phyloP scores from a whole-genome alignment of 2,329 filamentous ascomycete species.

The Ceratocystis diversiconidia region DNA sequence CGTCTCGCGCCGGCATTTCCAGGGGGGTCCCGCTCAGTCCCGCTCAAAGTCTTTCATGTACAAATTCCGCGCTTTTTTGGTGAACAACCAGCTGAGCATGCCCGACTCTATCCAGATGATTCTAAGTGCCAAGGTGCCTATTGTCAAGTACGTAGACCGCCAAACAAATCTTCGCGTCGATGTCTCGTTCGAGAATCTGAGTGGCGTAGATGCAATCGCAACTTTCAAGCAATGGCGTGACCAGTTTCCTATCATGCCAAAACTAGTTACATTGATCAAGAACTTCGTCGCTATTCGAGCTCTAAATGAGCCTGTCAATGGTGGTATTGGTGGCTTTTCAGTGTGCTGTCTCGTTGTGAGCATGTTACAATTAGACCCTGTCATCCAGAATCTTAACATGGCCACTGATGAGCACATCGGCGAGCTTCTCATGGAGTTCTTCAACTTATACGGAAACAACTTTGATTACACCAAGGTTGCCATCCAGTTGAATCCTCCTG shows the following conservation, averaged over 20 bases:
- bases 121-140: constrained; percentile 63
- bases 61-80: constrained; percentile 48
- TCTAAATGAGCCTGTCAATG: constrained; percentile 80
- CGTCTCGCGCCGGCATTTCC: constrained; percentile 45
- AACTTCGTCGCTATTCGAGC: constrained; percentile 82
- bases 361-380: constrained; percentile 68
- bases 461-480: constrained; percentile 59
- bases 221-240: constrained; percentile 72
- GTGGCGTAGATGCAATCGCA: constrained; percentile 62
- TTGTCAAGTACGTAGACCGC: constrained; percentile 79
- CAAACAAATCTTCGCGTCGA: constrained; percentile 73
- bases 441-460: constrained; percentile 74
- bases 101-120: constrained; percentile 52
- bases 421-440: constrained; percentile 70
- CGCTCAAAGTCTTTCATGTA: constrained; percentile 43
- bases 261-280: constrained; percentile 77
- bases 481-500: constrained; percentile 62
- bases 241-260: constrained; percentile 70
- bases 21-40: constrained; percentile 35
- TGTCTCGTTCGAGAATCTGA: constrained; percentile 84
- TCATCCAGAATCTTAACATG: constrained; percentile 47
- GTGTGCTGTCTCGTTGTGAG: constrained; percentile 88
- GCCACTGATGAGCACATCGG: constrained; percentile 55
- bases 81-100: constrained; percentile 41
- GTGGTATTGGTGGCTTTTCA: constrained; percentile 85